Conservation (phyloP, 2,329 filamentous ascomycete genomes). For the Phyllosticta capitalensis region DNA sequence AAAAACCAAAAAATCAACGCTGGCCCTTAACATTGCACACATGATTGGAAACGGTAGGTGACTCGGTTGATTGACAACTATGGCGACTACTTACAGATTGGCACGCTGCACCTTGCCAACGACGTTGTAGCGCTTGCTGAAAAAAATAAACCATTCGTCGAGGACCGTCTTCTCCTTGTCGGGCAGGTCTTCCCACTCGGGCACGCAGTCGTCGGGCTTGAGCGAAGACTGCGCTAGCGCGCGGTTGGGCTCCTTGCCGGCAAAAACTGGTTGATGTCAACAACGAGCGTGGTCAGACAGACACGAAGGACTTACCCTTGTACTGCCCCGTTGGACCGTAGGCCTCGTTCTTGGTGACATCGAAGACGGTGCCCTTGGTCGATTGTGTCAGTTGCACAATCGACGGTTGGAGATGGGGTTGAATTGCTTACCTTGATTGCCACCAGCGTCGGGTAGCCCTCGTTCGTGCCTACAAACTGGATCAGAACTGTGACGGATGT, state of each 20-base stretch:
- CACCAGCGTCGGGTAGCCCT: constrained; percentile 49
- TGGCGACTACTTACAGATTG: constrained; percentile 11
- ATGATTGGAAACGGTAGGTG: not conserved
- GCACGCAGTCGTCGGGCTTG: constrained; percentile 69
- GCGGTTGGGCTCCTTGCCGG: constrained; percentile 90
- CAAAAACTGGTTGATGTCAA: constrained; percentile 60
- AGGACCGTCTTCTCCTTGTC: constrained; percentile 80
- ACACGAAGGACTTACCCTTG: constrained; percentile 69
- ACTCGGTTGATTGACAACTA: not conserved
- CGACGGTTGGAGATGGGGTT: too few relatives aligned
- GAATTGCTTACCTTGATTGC: constrained; percentile 44
- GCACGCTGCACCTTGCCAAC: constrained; percentile 44
- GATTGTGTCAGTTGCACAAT: not conserved
- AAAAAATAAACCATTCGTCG: constrained; percentile 92
- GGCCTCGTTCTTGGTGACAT: constrained; percentile 80
- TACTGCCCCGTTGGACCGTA: constrained; percentile 80
- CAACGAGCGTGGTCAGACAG: too few relatives aligned
- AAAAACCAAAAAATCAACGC: not conserved
- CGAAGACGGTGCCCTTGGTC: constrained; percentile 75
- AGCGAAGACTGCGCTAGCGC: constrained; percentile 80
- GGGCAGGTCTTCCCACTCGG: constrained; percentile 73
- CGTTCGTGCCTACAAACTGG: constrained; percentile 47
- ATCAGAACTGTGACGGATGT: not conserved
- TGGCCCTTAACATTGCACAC: not conserved
- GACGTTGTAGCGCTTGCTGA: constrained; percentile 92